Conservation (phyloP, 495 filamentous ascomycete species). For the Cetradonia linearis region DNA sequence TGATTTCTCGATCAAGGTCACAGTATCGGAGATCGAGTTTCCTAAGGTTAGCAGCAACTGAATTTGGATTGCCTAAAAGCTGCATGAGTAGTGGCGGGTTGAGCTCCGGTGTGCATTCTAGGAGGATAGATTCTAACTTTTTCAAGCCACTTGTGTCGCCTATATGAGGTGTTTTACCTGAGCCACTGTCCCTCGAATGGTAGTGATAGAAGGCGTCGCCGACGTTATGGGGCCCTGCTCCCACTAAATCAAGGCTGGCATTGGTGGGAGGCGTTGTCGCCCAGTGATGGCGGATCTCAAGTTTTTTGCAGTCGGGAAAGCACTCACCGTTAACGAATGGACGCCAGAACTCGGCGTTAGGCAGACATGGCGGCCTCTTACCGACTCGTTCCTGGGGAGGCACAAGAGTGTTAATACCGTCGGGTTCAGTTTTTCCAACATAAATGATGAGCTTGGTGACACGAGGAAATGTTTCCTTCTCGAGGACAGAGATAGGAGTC, state of each 20-base stretch:
- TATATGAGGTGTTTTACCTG: neutral
- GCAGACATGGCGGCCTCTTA: too few relatives aligned
- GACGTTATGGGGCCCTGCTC: neutral
- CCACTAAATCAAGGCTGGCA: slow-evolving; percentile 15
- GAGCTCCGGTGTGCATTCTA: slow-evolving; percentile 20
- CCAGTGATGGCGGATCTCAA: slow-evolving; percentile 23
- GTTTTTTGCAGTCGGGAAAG: slow-evolving; percentile 18
- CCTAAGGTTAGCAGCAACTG: slow-evolving; percentile 15
- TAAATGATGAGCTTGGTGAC: slow-evolving; percentile 29
- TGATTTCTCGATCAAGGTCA: slow-evolving; percentile 16
- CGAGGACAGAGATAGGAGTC: slow-evolving; percentile 29
- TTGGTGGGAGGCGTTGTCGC: slow-evolving; percentile 2
- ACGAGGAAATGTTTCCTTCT: slow-evolving; percentile 26
- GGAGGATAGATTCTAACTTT: slow-evolving; percentile 17
- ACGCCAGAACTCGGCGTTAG: slow-evolving; percentile 28
- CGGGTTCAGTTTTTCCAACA: slow-evolving; percentile 23
- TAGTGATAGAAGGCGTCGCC: neutral
- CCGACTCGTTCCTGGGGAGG: too few relatives aligned
- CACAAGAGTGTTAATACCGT: slow-evolving; percentile 8
- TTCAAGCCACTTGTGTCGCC: slow-evolving; percentile 15
- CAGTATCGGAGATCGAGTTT: slow-evolving; percentile 20
- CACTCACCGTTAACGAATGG: slow-evolving; percentile 28
- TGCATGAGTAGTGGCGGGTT: slow-evolving; percentile 17
- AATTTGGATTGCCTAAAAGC: slow-evolving; percentile 20
- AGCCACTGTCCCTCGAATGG: neutral